These are phyloP conservation scores for Tillandsia leiboldiana DNA, from an alignment of 176 grass and related monocot genomes.

Conservation along the genomic window DNA sequence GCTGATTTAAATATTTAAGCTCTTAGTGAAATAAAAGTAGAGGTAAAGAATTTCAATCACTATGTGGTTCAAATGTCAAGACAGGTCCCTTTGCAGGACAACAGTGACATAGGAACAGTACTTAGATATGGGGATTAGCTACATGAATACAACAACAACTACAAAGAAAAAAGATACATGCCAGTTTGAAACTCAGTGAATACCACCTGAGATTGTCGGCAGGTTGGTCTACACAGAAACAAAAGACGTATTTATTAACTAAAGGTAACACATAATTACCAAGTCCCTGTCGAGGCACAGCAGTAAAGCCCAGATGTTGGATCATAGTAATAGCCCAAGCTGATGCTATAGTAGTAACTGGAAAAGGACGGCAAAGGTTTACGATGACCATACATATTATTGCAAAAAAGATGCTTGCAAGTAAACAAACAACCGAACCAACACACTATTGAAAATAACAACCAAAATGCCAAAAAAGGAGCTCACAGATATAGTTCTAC, in stretches of 20 bases:
- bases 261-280: constrained; percentile 35
- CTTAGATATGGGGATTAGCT: too few species aligned
- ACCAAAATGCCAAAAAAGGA: not conserved
- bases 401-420: not conserved
- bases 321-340: constrained; percentile 84
- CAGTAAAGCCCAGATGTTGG: constrained; percentile 59
- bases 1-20: too few species aligned
- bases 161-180: too few species aligned
- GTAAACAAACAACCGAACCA: constrained; percentile 4
- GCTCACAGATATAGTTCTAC: not conserved
- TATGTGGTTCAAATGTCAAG: too few species aligned
- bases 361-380: constrained; percentile 7
- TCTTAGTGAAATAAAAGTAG: too few species aligned
- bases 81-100: too few species aligned
- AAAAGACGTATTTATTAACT: not conserved
- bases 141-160: too few species aligned
- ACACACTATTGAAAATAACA: not conserved
- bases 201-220: not conserved
- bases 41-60: too few species aligned
- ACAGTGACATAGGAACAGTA: too few species aligned
- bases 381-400: constrained; percentile 1
- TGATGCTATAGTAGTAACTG: constrained; percentile 93
- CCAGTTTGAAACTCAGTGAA: not conserved
- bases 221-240: not conserved
- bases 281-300: constrained; percentile 65